Evolutionary conservation across 2,329 filamentous ascomycete genomes (phyloP).

Genomic region (Aspergillus ruber): DNA sequence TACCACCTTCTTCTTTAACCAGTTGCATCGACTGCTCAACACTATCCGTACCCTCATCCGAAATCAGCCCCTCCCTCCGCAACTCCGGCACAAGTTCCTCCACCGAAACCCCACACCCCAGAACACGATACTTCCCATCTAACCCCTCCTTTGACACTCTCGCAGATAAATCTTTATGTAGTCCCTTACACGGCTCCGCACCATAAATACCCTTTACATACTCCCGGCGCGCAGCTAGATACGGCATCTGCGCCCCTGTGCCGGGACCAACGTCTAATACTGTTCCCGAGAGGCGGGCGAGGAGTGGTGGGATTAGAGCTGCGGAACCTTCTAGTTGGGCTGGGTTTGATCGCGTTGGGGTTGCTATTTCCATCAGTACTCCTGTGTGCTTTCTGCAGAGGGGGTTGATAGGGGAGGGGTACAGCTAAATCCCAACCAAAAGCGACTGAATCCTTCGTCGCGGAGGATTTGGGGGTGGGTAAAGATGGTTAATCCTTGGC

Average conservation of each 20-base stretch:
- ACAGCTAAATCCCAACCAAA: constrained; percentile 37
- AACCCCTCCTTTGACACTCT: constrained; percentile 34
- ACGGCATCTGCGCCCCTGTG: constrained; percentile 44
- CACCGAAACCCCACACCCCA: constrained; percentile 44
- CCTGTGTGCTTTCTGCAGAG: constrained; percentile 1
- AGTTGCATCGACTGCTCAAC: constrained; percentile 1
- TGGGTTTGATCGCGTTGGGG: constrained; percentile 3
- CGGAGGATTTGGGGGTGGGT: constrained; percentile 24
- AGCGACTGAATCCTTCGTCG: constrained; percentile 35
- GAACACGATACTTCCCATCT: constrained; percentile 43
- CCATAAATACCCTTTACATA: constrained; percentile 47
- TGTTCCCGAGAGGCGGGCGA: constrained; percentile 34
- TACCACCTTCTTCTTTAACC: constrained; percentile 17
- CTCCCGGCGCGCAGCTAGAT: constrained; percentile 33
- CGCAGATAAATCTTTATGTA: constrained; percentile 45
- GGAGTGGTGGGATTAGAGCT: constrained; percentile 35
- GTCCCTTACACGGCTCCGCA: constrained; percentile 45
- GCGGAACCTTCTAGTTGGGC: constrained; percentile 21
- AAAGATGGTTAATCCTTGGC: constrained; percentile 30
- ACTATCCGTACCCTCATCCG: constrained; percentile 4
- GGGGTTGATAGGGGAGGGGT: constrained; percentile 4
- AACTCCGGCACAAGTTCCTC: constrained; percentile 42
- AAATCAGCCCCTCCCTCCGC: constrained; percentile 37
- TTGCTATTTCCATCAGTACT: neutral
- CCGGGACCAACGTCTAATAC: constrained; percentile 50